phyloP scores from a whole-genome alignment of 345 rosid genomes.

The Salix dunnii region DNA sequence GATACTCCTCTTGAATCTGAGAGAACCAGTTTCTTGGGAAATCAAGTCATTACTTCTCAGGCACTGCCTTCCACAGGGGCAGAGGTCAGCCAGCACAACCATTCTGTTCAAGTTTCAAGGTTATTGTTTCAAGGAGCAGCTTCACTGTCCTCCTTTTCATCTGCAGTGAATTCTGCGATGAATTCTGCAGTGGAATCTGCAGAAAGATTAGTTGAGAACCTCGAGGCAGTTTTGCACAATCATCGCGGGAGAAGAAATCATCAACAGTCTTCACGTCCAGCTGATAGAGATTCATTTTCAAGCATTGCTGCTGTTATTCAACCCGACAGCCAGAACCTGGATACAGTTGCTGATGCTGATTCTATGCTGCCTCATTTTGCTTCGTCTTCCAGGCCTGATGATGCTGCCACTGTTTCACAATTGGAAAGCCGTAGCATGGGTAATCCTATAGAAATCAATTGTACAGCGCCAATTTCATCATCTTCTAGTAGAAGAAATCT shows the following conservation, averaged over 20 bases:
- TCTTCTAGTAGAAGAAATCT: constrained; percentile 10
- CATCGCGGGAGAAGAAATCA: constrained; percentile 27
- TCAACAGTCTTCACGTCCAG: constrained; percentile 19
- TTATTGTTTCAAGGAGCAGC: constrained; percentile 26
- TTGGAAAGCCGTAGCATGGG: neutral
- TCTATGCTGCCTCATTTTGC: constrained; percentile 10
- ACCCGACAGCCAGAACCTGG: constrained; percentile 19
- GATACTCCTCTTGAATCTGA: constrained; percentile 13
- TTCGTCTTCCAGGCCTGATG: constrained; percentile 19
- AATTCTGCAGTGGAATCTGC: constrained; percentile 35
- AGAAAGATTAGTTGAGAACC: constrained; percentile 32
- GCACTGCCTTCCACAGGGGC: neutral
- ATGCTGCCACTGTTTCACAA: constrained; percentile 9
- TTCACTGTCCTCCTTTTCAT: constrained; percentile 34
- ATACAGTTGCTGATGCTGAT: constrained; percentile 21
- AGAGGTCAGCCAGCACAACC: constrained; percentile 14
- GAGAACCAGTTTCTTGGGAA: constrained; percentile 12
- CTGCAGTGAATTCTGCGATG: constrained; percentile 30
- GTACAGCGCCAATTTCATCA: neutral
- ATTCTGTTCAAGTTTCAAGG: constrained; percentile 27
- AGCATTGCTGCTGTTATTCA: constrained; percentile 10
- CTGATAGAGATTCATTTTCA: constrained; percentile 26
- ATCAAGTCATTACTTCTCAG: constrained; percentile 3
- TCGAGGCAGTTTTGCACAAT: constrained; percentile 34
- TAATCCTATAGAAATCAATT: neutral